Evolutionary conservation across 2,329 filamentous ascomycete genomes (phyloP), one percentile per base, ranked within the genome.

Genomic region (Clonostachys byssicola): DNA sequence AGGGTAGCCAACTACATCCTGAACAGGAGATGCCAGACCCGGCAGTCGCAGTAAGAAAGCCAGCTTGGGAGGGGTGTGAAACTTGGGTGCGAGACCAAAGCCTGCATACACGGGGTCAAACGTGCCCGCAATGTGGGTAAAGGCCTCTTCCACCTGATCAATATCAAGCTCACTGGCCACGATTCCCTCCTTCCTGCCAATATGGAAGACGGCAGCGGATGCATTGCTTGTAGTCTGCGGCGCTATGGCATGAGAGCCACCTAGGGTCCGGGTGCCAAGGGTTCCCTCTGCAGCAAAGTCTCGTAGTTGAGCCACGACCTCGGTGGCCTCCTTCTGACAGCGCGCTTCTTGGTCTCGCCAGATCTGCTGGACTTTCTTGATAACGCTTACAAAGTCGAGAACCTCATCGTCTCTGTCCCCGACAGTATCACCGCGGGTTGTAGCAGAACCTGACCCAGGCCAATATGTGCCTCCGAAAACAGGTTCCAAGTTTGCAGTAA

Each of bases 401-500:
- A 85, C 80, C 42, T 83, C 81, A 5, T 78, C 71, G 12, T 75
- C 75, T 23, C 53, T 56, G 7, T 68, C 67, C n/a, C 62, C 60
- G 13, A 43, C 42, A 39, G 36, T 39, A 5, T 78, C 71, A 12
- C 74, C 75, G 30, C 53, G 55, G 7, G 67, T 67, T 30, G 23
- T 30, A 39, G 61, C 53, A 5, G 83, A 80, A 43, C 83, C 85
- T 0, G 91, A 89, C 1, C 88, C 89, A 5, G 92, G 90, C 88
- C 91, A 97, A 66, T 96, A 97, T 9, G 92, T 96, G 20, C 92
- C 92, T 36, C 94, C 94, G 67, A 96, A 97, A 10, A 99, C 88
- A 1, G 94, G 94, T 60, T 96, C 86, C 23, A 97, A 78, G 55
- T 95, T 86, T 1, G 94, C 91, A 0, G 94, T 99, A 33, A 97